These are phyloP conservation scores for Cercospora zeina DNA, from an alignment of 2,329 filamentous ascomycete species.

Conservation along the genomic window DNA sequence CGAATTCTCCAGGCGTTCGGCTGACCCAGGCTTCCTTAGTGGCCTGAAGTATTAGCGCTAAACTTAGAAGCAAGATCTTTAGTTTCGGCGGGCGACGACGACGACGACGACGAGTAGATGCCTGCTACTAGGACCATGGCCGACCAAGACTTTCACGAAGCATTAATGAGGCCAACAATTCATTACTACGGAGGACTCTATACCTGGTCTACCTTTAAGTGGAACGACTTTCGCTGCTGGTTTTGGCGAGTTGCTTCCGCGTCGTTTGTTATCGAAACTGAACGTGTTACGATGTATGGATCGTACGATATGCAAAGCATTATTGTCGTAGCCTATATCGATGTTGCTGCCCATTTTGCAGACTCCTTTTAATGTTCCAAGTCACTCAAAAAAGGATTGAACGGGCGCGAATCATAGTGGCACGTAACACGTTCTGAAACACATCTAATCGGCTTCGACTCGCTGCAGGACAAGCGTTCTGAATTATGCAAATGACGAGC, in stretches of 20 bases:
- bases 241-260: background rate
- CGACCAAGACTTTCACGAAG: background rate
- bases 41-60: background rate
- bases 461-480: too few species aligned
- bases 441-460: too few species aligned
- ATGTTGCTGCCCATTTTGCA: background rate
- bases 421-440: too few species aligned
- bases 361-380: too few species aligned
- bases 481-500: too few species aligned
- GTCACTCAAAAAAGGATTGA: too few species aligned
- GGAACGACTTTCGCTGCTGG: background rate
- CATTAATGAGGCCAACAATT: background rate
- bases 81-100: background rate
- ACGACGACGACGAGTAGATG: background rate
- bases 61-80: background rate
- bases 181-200: background rate
- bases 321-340: background rate
- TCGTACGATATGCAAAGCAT: background rate
- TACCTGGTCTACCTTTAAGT: background rate
- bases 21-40: background rate
- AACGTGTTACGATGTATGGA: slow-evolving; percentile 4
- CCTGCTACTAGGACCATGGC: background rate
- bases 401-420: too few species aligned
- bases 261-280: background rate
- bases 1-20: background rate